Percentiles rank a stretch among this genome's conserved stretches.
Conservation (phyloP, 2,329 filamentous ascomycete species). For the Apiospora phragmitis region DNA sequence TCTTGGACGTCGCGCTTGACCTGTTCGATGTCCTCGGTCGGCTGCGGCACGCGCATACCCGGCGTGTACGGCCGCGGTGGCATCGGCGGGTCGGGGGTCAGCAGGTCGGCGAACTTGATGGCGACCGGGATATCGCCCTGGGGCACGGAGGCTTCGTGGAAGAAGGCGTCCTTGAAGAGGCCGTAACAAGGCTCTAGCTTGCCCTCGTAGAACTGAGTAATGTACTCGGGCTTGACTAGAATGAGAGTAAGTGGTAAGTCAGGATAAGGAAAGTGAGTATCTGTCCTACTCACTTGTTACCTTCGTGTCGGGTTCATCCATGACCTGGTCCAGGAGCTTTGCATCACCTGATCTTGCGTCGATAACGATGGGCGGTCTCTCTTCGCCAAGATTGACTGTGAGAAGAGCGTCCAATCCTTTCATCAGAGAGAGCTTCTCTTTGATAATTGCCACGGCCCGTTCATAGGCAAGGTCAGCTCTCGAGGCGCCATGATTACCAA, state of each 20-base stretch:
- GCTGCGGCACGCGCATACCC: constrained; percentile 34
- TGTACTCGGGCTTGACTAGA: constrained; percentile 14
- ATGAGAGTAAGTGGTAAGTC: not conserved
- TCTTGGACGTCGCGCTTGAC: constrained; percentile 26
- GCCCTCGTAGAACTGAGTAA: constrained; percentile 21
- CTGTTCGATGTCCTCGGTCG: constrained; percentile 29
- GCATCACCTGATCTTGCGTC: not conserved
- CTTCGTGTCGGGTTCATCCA: not conserved
- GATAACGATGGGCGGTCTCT: not conserved
- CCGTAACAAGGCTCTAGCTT: constrained; percentile 26
- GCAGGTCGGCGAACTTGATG: constrained; percentile 26
- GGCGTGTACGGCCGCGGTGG: constrained; percentile 26
- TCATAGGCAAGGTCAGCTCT: not conserved
- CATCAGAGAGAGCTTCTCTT: not conserved
- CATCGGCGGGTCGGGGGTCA: constrained; percentile 22
- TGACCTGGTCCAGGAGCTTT: not conserved
- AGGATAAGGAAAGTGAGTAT: not conserved
- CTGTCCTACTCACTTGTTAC: not conserved
- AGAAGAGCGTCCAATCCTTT: not conserved
- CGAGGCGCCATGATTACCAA: not conserved
- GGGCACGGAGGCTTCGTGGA: constrained; percentile 22
- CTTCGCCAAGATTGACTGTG: not conserved
- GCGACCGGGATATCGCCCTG: constrained; percentile 23
- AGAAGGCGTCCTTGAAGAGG: constrained; percentile 28
- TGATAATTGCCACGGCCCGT: not conserved